These are phyloP conservation scores for Dictyostelium purpureum DNA, from an alignment of 78 protist genomes.

Conservation along the genomic window DNA sequence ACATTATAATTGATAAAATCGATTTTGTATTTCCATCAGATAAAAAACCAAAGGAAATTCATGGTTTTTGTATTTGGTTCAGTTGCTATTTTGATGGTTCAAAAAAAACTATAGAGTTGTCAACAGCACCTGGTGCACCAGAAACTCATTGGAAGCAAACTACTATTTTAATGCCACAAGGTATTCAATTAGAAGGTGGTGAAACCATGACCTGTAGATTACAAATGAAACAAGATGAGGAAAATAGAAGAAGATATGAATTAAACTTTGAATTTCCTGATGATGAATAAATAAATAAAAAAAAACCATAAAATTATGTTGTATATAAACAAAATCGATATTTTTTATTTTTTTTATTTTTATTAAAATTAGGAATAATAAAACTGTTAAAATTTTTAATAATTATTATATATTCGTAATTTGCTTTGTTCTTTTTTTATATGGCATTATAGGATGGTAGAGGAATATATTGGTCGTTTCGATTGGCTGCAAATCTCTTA, in stretches of 20 bases:
- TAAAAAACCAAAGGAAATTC: conserved; percentile 39
- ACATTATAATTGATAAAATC: conserved; percentile 7
- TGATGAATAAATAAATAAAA: too few relatives aligned
- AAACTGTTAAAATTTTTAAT: too few relatives aligned
- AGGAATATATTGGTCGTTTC: too few relatives aligned
- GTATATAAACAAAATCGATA: too few relatives aligned
- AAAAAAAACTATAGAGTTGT: neutral
- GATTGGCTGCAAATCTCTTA: too few relatives aligned
- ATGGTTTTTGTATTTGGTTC: conserved; percentile 82
- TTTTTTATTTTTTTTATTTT: too few relatives aligned
- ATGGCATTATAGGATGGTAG: too few relatives aligned
- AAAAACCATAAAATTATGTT: too few relatives aligned
- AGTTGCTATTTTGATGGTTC: conserved; percentile 59
- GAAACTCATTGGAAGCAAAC: conserved; percentile 87
- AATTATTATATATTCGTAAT: too few relatives aligned
- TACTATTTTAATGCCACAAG: conserved; percentile 28
- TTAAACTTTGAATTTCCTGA: conserved; percentile 40
- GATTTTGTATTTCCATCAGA: conserved; percentile 2
- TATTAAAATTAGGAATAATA: too few relatives aligned
- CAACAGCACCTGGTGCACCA: conserved; percentile 78
- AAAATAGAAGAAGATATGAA: conserved; percentile 46
- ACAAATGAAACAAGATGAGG: conserved; percentile 40
- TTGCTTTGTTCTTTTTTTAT: too few relatives aligned
- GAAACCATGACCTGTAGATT: conserved; percentile 12
- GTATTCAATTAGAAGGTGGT: conserved; percentile 11